Conservation (phyloP, 352 stramenopile species). For the Saprolegnia diclina region DNA sequence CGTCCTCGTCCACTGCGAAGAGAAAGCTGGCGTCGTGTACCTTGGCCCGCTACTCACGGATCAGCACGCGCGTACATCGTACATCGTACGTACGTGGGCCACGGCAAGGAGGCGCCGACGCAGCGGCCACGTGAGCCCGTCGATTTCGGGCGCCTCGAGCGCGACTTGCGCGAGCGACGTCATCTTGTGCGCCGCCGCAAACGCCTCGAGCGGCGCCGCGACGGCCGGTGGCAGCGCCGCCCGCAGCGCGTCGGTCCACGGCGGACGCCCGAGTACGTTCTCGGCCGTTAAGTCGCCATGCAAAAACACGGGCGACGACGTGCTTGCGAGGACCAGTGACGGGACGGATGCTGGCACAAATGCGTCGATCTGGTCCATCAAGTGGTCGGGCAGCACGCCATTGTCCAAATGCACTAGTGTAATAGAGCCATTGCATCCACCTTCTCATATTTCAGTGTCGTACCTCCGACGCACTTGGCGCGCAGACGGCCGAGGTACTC, state of each 20-base stretch:
- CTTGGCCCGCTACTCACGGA: background rate
- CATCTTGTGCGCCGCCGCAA: background rate
- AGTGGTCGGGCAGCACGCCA: conserved; percentile 45
- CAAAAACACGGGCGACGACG: conserved; percentile 49
- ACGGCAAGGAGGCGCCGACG: background rate
- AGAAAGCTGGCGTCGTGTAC: conserved; percentile 1
- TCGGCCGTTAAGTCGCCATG: conserved; percentile 83
- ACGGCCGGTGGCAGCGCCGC: background rate
- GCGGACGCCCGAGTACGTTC: conserved; percentile 57
- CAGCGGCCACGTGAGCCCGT: background rate
- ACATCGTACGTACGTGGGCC: conserved; percentile 1
- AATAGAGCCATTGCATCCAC: conserved; percentile 21
- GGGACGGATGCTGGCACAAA: conserved; percentile 44
- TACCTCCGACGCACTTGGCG: conserved; percentile 62
- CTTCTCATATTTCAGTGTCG: conserved; percentile 7
- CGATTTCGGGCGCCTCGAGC: background rate
- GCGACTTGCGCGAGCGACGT: background rate
- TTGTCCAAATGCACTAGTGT: conserved; percentile 54
- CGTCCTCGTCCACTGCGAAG: background rate
- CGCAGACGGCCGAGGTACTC: conserved; percentile 71
- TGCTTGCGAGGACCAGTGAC: conserved; percentile 31
- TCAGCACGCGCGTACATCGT: background rate
- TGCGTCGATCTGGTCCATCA: conserved; percentile 51
- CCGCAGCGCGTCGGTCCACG: background rate
- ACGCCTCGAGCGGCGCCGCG: background rate